Evolutionary conservation across 257 asterid genomes (phyloP), one percentile per base, ranked within the genome.

Genomic region (Solanum peruvianum): DNA sequence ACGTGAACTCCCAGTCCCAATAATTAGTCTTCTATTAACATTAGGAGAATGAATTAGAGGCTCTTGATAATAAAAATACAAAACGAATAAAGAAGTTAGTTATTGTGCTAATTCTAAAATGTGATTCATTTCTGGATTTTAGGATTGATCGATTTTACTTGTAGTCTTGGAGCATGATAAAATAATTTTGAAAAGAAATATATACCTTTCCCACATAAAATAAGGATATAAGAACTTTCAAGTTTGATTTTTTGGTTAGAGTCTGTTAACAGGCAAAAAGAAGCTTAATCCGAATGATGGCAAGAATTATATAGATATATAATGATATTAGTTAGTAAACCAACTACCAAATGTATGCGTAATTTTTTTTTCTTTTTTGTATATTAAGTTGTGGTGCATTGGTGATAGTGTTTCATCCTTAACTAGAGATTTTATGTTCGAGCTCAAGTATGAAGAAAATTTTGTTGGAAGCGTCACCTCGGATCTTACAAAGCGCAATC

Each of bases 401-500:
- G 7, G 39, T 35, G 39, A 35, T 35, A 35, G 37, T 35, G 37
- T 35, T 5, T 35, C 6, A 35, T 5, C 7, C 37, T 35, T 4
- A 35, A 35, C 7, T 5, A 35, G 7, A 37, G 39, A 0, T 37
- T 37, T 37, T 1, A 1, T 37, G 39, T 37, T 6, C 39, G 7
- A 6, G 39, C 39, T 0, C 7, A 6, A 37, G 7, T 37, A 37
- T 37, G 39, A 0, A 37, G 1, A 37, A 37, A 37, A 5, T 37
- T 0, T 0, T 6, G 0, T 37, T 37, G 0, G 7, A 2, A 37
- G 39, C 7, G 7, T 37, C 39, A 37, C 7, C 7, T 6, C 39
- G 7, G 7, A 0, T 1, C 1, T 6, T 37, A 6, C 7, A 37
- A 6, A 37, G 7, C 7, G 39, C 7, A 6, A 37, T 37, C 1